Base-by-base conservation (phyloP, 106 monocot species). In the Acorus gramineus region DNA sequence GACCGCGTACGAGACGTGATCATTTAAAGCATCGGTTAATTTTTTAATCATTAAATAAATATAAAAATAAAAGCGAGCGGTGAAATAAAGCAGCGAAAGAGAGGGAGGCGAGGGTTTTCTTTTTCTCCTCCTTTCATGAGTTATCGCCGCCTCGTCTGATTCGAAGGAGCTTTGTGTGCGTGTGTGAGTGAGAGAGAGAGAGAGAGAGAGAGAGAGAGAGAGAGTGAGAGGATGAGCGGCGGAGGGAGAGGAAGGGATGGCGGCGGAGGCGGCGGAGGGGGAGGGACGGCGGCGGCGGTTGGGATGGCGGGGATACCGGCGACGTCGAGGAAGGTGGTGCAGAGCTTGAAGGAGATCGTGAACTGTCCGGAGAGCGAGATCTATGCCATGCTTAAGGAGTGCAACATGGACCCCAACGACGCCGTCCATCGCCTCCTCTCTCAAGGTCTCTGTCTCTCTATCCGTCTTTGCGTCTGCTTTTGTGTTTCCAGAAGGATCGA, bases 321-420 rank as follows among this genome's bases (percentile, higher is more conserved):
- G 59, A 50, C 62, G 53, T 69, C 84, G 67, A 75, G 76, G 81
- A 81, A 79, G 79, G 70, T 81, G 57, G 81, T 89, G 46, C 81
- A 81, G 76, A 76, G 68, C 57, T 53, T 89, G 51, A 89, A 81
- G 71, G 89, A 89, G 84, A 89, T 89, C 79, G 89, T 89, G 48
- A 89, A 81, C 84, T 69, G 73, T 70, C 68, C 81, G 49, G 89
- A 89, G 49, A 57, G 64, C 14, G 89, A 89, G 89, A 89, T 89
- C 81, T 89, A 89, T 46, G 76, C 81, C 12, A 77, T 74, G 75
- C 89, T 89, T 60, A 76, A 76, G 71, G 89, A 89, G 60, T 89
- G 89, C 67, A 76, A 76, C 74, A 89, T 89, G 89, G 81, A 89
- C 89, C 89, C 89, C 12, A 63, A 76, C 66, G 84, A 84, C 55